These are phyloP conservation scores for Leptographium procerum DNA, from an alignment of 2,329 filamentous ascomycete species.

Conservation along the genomic window DNA sequence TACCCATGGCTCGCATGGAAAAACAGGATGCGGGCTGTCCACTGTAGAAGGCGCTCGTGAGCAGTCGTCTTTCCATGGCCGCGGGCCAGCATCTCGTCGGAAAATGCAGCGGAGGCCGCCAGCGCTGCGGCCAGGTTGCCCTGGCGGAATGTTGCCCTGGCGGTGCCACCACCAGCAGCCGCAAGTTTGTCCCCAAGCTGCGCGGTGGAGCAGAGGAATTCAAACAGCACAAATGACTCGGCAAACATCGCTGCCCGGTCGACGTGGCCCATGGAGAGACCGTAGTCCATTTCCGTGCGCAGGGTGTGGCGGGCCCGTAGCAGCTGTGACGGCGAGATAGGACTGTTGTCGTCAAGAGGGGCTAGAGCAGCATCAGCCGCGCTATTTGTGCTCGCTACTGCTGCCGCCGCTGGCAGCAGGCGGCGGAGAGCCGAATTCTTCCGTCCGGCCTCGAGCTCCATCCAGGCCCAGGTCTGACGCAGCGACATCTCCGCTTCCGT, in stretches of 20 bases:
- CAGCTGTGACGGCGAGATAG: constrained; percentile 25
- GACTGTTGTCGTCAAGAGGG: constrained; percentile 1
- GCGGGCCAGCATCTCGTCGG: constrained; percentile 29
- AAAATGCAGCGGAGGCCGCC: constrained; percentile 27
- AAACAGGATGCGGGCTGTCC: constrained; percentile 53
- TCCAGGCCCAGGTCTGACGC: constrained; percentile 56
- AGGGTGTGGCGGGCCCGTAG: constrained; percentile 46
- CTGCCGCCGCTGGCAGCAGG: constrained; percentile 23
- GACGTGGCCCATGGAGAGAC: constrained; percentile 37
- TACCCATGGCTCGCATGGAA: constrained; percentile 50
- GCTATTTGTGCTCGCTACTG: background rate
- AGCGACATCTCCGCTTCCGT: constrained; percentile 22
- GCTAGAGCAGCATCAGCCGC: too few relatives aligned
- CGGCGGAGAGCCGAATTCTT: constrained; percentile 23
- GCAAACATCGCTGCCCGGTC: constrained; percentile 42
- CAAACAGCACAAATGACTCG: constrained; percentile 52
- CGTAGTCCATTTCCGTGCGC: constrained; percentile 40
- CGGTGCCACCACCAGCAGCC: too few relatives aligned
- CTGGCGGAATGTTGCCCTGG: constrained; percentile 29
- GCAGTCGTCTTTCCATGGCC: constrained; percentile 20
- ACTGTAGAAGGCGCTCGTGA: constrained; percentile 59
- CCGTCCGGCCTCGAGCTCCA: constrained; percentile 39
- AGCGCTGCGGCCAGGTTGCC: constrained; percentile 45
- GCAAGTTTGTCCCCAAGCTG: constrained; percentile 19
- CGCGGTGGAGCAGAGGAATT: constrained; percentile 44